A percentile compares a stretch with the other conserved stretches of the same genome.
Evolutionary conservation across 306 rosid genomes (phyloP).

Genomic region (Adenanthera pavonina): DNA sequence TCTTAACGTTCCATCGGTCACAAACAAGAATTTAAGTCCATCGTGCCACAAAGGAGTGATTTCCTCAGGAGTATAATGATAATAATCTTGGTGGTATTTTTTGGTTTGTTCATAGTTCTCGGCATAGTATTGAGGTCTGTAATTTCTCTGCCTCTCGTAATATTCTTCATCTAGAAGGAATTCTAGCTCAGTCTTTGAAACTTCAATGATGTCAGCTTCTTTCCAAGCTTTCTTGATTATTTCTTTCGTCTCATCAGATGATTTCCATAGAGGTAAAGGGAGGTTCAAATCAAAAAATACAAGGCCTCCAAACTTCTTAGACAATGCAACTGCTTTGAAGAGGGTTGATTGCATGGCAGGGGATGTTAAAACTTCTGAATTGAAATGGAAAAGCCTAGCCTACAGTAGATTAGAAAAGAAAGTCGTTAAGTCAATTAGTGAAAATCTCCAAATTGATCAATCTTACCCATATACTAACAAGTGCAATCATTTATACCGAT

Average conservation of each 20-base stretch:
- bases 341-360: constrained; percentile 45
- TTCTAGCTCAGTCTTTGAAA: constrained; percentile 83
- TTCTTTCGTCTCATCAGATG: constrained; percentile 69
- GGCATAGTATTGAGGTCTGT: constrained; percentile 82
- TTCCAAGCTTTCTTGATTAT: constrained; percentile 79
- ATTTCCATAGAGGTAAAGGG: constrained; percentile 82
- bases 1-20: constrained; percentile 84
- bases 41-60: constrained; percentile 84
- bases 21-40: constrained; percentile 66
- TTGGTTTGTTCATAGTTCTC: constrained; percentile 75
- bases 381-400: constrained; percentile 62
- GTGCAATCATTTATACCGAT: not conserved
- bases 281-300: constrained; percentile 76
- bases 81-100: constrained; percentile 59
- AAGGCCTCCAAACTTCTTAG: constrained; percentile 56
- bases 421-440: constrained; percentile 1
- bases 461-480: too few species aligned
- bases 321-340: constrained; percentile 48
- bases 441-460: too few species aligned
- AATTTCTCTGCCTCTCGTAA: constrained; percentile 70
- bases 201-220: constrained; percentile 76
- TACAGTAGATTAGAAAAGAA: constrained; percentile 41
- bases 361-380: constrained; percentile 60
- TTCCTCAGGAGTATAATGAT: constrained; percentile 84
- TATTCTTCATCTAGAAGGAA: constrained; percentile 86